phyloP scores from a whole-genome alignment of 2,329 filamentous ascomycete genomes.

The Cladophialophora carrionii region DNA sequence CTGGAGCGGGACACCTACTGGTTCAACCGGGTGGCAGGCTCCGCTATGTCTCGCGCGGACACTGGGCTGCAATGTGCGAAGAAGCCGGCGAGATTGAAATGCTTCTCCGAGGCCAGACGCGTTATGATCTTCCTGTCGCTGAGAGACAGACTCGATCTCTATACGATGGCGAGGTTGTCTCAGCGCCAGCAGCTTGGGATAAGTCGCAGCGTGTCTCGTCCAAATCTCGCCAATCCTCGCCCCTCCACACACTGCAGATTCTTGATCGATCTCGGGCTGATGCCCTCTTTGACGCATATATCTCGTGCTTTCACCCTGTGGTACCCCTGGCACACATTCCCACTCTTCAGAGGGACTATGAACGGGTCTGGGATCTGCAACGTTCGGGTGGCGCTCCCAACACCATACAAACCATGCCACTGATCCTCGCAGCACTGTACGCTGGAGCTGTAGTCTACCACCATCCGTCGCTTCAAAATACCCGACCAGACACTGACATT shows the following conservation, averaged over 20 bases:
- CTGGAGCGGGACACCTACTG: neutral
- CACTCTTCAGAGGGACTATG: conserved; percentile 3
- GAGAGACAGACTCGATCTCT: neutral
- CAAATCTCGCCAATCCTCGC: neutral
- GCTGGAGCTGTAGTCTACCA: conserved; percentile 1
- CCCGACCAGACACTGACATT: neutral
- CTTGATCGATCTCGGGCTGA: conserved; percentile 4
- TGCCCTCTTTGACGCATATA: conserved; percentile 5
- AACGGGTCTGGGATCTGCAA: conserved; percentile 7
- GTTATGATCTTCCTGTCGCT: neutral
- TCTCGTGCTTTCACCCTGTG: conserved; percentile 1
- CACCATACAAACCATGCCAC: neutral
- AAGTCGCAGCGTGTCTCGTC: neutral
- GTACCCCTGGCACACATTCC: conserved; percentile 7
- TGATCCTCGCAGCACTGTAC: conserved; percentile 10
- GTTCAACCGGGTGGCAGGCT: conserved; percentile 5
- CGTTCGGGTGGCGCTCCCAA: neutral
- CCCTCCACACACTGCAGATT: conserved; percentile 5
- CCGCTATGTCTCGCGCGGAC: conserved; percentile 10
- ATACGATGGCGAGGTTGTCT: neutral
- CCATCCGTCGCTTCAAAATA: neutral
- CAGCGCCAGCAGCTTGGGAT: neutral
- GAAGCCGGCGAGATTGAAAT: conserved; percentile 7
- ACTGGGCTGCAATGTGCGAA: conserved; percentile 8
- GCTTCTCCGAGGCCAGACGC: conserved; percentile 8